phyloP scores from a whole-genome alignment of 768 basidiomycete genomes.

The Psilocybe subaeruginosa region DNA sequence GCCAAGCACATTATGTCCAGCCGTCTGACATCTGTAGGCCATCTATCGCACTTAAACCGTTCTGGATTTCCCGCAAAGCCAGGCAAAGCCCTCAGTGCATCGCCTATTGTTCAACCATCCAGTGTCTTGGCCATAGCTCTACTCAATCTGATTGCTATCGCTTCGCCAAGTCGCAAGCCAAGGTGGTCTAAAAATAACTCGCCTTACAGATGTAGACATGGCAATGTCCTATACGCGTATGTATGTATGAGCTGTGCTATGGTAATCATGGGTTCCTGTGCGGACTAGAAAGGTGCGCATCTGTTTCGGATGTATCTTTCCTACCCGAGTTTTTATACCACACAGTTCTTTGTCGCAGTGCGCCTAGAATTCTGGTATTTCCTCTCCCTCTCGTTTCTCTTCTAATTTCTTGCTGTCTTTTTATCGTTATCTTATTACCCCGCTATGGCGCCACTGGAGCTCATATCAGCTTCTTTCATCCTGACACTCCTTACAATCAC shows the following conservation, averaged over 20 bases:
- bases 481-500: constrained; percentile 28
- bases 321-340: background rate
- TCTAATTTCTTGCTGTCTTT: background rate
- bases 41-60: too few relatives aligned
- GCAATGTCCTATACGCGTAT: background rate
- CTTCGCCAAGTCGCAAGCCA: background rate
- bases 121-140: too few relatives aligned
- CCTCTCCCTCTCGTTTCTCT: background rate
- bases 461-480: constrained; percentile 21
- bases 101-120: too few relatives aligned
- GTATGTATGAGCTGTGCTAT: background rate
- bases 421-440: background rate
- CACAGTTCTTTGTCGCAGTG: background rate
- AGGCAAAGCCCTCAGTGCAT: too few relatives aligned
- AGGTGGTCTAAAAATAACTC: background rate
- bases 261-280: background rate
- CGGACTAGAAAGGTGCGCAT: background rate
- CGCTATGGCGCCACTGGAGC: background rate
- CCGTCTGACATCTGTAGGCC: too few relatives aligned
- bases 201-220: background rate
- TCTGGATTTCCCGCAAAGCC: too few relatives aligned
- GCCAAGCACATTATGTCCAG: too few relatives aligned
- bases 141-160: too few relatives aligned
- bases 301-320: background rate
- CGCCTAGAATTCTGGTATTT: background rate